A percentile compares a stretch with the other conserved stretches of the same genome.
These are phyloP conservation scores for Lactarius vividus DNA, from an alignment of 768 basidiomycete genomes.

Conservation along the genomic window DNA sequence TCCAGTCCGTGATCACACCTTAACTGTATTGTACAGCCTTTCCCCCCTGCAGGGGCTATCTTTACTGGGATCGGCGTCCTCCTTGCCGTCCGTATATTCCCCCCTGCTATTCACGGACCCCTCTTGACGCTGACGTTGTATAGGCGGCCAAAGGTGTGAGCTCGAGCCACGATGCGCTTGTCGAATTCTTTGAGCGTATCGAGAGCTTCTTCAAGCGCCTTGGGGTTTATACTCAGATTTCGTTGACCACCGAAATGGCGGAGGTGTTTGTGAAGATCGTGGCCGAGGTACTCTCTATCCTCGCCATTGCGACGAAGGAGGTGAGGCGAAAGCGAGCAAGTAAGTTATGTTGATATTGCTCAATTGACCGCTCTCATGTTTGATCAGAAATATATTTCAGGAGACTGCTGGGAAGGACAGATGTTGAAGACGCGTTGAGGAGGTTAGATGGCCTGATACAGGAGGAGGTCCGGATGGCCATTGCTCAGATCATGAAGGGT, in stretches of 20 bases:
- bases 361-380: too few relatives aligned
- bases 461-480: too few relatives aligned
- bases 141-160: slow-evolving; percentile 7
- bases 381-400: too few relatives aligned
- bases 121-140: background rate
- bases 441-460: too few relatives aligned
- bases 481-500: too few relatives aligned
- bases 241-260: background rate
- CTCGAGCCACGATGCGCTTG: background rate
- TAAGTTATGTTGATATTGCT: too few relatives aligned
- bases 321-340: background rate
- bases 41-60: background rate
- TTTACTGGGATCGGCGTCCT: background rate
- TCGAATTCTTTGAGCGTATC: slow-evolving; percentile 1
- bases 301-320: slow-evolving; percentile 8
- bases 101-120: background rate
- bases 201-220: slow-evolving; percentile 4
- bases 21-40: background rate
- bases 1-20: too few relatives aligned
- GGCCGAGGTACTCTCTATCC: slow-evolving; percentile 2
- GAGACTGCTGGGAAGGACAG: too few relatives aligned
- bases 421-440: too few relatives aligned
- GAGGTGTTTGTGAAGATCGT: slow-evolving; percentile 1
- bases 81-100: background rate
- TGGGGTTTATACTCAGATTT: background rate